phyloP scores from a whole-genome alignment of 805 yeast species.

The Jamesozyma spencerorum region DNA sequence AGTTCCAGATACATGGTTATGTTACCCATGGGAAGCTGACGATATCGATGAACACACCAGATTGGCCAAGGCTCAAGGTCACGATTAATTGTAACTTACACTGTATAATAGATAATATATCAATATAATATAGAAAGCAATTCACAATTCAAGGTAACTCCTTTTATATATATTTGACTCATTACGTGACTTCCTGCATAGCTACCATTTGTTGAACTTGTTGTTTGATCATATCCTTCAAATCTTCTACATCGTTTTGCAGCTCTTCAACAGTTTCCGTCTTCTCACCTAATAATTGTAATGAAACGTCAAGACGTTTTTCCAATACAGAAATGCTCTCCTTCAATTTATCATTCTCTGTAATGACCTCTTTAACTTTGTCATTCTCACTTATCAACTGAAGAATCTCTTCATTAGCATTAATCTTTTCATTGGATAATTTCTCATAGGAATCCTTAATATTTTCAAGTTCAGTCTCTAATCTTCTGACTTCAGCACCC shows the following conservation, averaged over 20 bases:
- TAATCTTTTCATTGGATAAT: slow-evolving; percentile 49
- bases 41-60: slow-evolving; percentile 74
- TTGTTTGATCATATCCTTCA: slow-evolving; percentile 71
- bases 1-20: slow-evolving; percentile 74
- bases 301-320: slow-evolving; percentile 42
- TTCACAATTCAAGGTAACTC: slow-evolving; percentile 25
- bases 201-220: slow-evolving; percentile 85
- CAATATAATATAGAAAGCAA: slow-evolving; percentile 39
- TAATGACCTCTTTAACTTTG: slow-evolving; percentile 29
- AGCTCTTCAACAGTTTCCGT: slow-evolving; percentile 79
- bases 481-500: slow-evolving; percentile 64
- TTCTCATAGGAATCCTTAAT: slow-evolving; percentile 53
- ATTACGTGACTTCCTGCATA: slow-evolving; percentile 46
- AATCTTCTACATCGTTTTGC: slow-evolving; percentile 77
- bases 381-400: slow-evolving; percentile 49
- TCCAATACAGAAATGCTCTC: slow-evolving; percentile 32
- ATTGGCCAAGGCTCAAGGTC: slow-evolving; percentile 57
- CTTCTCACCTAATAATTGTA: slow-evolving; percentile 75
- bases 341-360: slow-evolving; percentile 29
- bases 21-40: slow-evolving; percentile 83
- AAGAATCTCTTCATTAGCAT: slow-evolving; percentile 59
- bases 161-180: no score
- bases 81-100: slow-evolving; percentile 29
- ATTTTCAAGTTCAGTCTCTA: slow-evolving; percentile 68
- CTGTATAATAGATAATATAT: neutral